Percentiles rank a stretch among this genome's conserved stretches.
Conservation (phyloP, 345 rosid species). For the Eucalyptus sp. region DNA sequence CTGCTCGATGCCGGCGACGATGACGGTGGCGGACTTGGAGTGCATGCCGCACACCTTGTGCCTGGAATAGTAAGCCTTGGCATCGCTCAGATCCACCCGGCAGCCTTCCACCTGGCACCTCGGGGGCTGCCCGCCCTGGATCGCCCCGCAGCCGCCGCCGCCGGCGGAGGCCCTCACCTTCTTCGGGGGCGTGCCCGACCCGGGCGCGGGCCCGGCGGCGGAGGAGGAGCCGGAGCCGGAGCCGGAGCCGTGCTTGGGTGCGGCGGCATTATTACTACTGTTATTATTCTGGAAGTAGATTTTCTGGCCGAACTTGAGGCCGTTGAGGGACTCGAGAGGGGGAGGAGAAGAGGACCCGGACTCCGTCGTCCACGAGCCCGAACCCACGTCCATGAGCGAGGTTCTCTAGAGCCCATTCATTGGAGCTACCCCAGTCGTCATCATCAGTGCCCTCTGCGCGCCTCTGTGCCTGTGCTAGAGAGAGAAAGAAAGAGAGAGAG, state of each 20-base stretch:
- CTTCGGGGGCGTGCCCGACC: slow-evolving; percentile 9
- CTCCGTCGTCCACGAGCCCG: slow-evolving; percentile 44
- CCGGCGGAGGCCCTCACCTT: slow-evolving; percentile 6
- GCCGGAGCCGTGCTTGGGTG: slow-evolving; percentile 3
- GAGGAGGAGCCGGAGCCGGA: slow-evolving; percentile 3
- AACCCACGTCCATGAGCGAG: slow-evolving; percentile 29
- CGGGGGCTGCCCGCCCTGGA: slow-evolving; percentile 47
- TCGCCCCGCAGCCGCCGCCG: slow-evolving; percentile 14
- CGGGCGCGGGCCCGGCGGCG: background rate
- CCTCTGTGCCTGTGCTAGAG: background rate
- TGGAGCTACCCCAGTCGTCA: background rate
- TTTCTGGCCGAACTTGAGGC: slow-evolving; percentile 64
- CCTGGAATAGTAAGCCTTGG: slow-evolving; percentile 83
- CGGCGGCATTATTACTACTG: background rate
- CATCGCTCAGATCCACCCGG: slow-evolving; percentile 84
- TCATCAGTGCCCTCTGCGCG: background rate
- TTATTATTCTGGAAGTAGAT: slow-evolving; percentile 73
- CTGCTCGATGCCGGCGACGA: slow-evolving; percentile 77
- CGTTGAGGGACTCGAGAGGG: slow-evolving; percentile 36
- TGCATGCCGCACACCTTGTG: slow-evolving; percentile 88
- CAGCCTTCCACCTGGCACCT: slow-evolving; percentile 98
- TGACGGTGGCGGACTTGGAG: slow-evolving; percentile 69
- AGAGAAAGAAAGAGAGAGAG: background rate
- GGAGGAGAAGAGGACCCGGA: slow-evolving; percentile 34
- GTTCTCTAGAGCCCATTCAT: background rate